Conservation (phyloP, 352 stramenopile genomes). For the Globisporangium radiosum region DNA sequence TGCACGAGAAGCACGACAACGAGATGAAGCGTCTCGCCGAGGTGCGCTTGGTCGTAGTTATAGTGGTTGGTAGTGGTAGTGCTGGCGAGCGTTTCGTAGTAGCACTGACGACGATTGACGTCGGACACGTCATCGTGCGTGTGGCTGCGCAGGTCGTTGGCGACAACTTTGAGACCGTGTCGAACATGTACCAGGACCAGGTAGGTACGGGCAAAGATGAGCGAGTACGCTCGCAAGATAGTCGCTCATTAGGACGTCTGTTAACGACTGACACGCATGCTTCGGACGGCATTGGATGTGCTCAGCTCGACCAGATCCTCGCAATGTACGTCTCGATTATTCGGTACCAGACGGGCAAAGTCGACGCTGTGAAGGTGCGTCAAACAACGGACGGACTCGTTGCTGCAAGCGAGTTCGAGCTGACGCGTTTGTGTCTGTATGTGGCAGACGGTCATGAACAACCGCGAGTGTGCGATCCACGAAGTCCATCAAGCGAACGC, state of each 20-base stretch:
- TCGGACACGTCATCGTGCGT: not conserved
- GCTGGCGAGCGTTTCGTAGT: too few relatives aligned
- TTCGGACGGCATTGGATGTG: too few relatives aligned
- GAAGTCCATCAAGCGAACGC: constrained; percentile 86
- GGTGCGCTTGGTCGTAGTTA: constrained; percentile 15
- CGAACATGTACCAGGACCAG: constrained; percentile 84
- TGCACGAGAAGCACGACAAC: constrained; percentile 66
- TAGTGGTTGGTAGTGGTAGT: too few relatives aligned
- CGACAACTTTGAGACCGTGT: constrained; percentile 81
- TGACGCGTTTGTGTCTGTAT: too few relatives aligned
- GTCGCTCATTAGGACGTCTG: too few relatives aligned
- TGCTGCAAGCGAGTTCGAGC: too few relatives aligned
- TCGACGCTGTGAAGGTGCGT: constrained; percentile 79
- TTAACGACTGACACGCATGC: too few relatives aligned
- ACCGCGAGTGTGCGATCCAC: constrained; percentile 77
- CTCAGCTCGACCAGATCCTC: constrained; percentile 71
- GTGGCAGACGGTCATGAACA: constrained; percentile 73
- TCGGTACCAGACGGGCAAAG: constrained; percentile 79
- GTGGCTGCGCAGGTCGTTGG: constrained; percentile 35
- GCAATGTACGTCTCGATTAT: constrained; percentile 85
- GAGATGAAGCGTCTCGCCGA: constrained; percentile 73
- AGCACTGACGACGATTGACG: too few relatives aligned
- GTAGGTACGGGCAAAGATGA: constrained; percentile 12
- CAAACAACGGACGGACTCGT: not conserved
- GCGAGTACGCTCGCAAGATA: too few relatives aligned